phyloP scores from a whole-genome alignment of 345 rosid genomes.

The Mallotus nudiflorus region DNA sequence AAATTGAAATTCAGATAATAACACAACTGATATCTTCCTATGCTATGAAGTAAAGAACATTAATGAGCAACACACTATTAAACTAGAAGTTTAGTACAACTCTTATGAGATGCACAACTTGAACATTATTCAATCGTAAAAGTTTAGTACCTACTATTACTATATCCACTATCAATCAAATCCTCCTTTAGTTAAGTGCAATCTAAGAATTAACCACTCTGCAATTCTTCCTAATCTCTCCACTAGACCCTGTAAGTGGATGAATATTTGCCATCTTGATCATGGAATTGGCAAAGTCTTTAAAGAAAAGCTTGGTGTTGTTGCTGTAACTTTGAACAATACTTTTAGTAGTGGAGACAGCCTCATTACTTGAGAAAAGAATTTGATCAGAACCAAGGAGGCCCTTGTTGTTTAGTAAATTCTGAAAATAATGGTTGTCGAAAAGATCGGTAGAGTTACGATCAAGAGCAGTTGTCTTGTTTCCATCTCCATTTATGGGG shows the following conservation, averaged over 20 bases:
- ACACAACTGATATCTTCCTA: too few relatives aligned
- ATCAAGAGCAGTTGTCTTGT: slow-evolving; percentile 22
- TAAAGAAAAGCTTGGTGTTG: slow-evolving; percentile 15
- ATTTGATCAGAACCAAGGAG: slow-evolving; percentile 28
- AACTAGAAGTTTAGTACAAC: too few relatives aligned
- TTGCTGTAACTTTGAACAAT: slow-evolving; percentile 20
- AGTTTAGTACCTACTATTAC: too few relatives aligned
- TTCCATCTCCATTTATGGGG: slow-evolving; percentile 20
- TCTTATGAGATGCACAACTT: too few relatives aligned
- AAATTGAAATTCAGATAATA: too few relatives aligned
- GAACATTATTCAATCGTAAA: too few relatives aligned
- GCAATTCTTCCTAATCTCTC: slow-evolving; percentile 24
- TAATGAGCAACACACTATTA: too few relatives aligned
- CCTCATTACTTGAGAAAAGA: slow-evolving; percentile 18
- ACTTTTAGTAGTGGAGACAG: slow-evolving; percentile 3
- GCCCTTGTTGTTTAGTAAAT: slow-evolving; percentile 24
- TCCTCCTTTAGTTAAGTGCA: too few relatives aligned
- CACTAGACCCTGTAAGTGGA: slow-evolving; percentile 30
- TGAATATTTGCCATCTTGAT: slow-evolving; percentile 46
- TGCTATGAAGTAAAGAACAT: too few relatives aligned
- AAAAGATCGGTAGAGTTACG: slow-evolving; percentile 27
- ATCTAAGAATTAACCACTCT: slow-evolving; percentile 18
- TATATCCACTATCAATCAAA: too few relatives aligned
- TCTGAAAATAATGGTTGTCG: slow-evolving; percentile 31
- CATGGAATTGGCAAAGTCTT: slow-evolving; percentile 17